Conservation (phyloP, 2,329 filamentous ascomycete species). For the Stemphylium beticola region DNA sequence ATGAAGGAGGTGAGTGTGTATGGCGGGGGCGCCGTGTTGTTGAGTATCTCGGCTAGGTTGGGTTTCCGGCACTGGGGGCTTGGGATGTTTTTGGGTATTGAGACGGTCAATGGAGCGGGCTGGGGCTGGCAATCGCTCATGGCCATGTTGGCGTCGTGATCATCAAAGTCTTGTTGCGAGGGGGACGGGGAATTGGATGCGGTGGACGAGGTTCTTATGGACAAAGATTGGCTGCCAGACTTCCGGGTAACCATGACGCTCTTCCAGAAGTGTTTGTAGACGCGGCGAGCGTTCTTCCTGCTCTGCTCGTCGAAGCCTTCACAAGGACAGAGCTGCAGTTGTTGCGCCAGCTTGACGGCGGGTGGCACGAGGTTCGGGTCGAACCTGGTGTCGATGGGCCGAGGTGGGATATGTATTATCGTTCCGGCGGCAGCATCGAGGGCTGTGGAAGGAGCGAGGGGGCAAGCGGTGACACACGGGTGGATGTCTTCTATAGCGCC, state of each 20-base stretch:
- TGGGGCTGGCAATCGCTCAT: constrained; percentile 55
- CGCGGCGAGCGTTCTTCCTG: constrained; percentile 40
- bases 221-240: constrained; percentile 32
- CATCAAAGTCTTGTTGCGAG: constrained; percentile 42
- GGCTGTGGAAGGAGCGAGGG: constrained; percentile 11
- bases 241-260: constrained; percentile 48
- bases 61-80: constrained; percentile 67
- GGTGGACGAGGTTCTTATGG: constrained; percentile 44
- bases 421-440: constrained; percentile 38
- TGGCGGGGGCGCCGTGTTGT: constrained; percentile 82
- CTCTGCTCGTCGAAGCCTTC: constrained; percentile 42
- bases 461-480: background rate
- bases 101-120: constrained; percentile 59
- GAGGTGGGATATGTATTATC: constrained; percentile 26
- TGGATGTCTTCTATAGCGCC: constrained; percentile 20
- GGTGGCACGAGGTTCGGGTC: constrained; percentile 42
- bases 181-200: constrained; percentile 42
- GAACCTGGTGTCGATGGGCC: constrained; percentile 40
- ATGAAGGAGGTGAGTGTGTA: constrained; percentile 94
- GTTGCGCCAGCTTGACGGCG: constrained; percentile 48
- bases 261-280: constrained; percentile 48
- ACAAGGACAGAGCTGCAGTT: constrained; percentile 42
- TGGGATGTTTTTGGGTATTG: constrained; percentile 52
- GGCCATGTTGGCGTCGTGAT: constrained; percentile 57
- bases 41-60: constrained; percentile 83